Conservation (phyloP, 257 asterid species). For the Rauvolfia tetraphylla region DNA sequence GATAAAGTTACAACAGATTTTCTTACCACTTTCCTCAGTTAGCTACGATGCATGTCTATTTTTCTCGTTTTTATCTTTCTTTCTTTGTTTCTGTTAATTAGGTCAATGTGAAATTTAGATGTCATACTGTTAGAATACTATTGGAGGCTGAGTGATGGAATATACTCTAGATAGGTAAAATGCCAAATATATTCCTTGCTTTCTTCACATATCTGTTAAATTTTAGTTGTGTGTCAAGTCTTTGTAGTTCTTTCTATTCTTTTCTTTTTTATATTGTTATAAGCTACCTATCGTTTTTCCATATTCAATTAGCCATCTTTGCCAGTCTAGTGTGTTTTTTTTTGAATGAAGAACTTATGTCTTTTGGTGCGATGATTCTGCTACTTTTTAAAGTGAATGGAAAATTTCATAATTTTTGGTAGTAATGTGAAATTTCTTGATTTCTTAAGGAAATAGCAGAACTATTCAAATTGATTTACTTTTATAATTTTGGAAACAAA, state of each 20-base stretch:
- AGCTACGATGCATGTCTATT: too few relatives aligned
- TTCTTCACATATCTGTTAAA: not conserved
- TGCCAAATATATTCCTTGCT: too few relatives aligned
- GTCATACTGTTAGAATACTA: too few relatives aligned
- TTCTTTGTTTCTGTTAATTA: too few relatives aligned
- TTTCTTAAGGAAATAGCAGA: not conserved
- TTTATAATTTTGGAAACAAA: not conserved
- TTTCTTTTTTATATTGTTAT: not conserved
- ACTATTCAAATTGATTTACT: not conserved
- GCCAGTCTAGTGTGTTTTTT: not conserved
- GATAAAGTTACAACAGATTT: too few relatives aligned
- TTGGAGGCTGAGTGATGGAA: too few relatives aligned
- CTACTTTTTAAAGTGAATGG: not conserved
- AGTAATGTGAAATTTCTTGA: not conserved
- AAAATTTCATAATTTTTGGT: not conserved
- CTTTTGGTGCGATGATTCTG: not conserved
- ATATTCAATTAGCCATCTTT: not conserved
- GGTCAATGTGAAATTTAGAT: too few relatives aligned
- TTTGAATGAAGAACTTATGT: too few relatives aligned
- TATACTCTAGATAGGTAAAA: too few relatives aligned
- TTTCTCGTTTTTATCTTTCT: too few relatives aligned
- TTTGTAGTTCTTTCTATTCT: not conserved
- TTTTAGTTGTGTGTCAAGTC: too few relatives aligned
- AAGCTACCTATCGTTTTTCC: not conserved
- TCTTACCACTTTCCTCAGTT: too few relatives aligned